Percentiles rank a stretch among this genome's conserved stretches.
Evolutionary conservation across 345 rosid genomes (phyloP).

Genomic region (Populus alba): DNA sequence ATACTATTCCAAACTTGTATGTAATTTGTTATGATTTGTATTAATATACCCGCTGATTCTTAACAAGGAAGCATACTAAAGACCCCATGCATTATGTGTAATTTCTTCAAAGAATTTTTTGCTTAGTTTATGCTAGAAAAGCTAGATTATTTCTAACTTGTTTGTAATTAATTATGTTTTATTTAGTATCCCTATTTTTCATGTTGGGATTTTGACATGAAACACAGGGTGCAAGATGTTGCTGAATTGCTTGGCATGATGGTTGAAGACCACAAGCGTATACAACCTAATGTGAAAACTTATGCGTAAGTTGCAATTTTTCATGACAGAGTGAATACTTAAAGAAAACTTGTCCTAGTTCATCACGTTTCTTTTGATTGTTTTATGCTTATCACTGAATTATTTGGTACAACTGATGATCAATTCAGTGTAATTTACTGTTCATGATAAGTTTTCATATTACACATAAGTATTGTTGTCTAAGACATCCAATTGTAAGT

Average conservation of each 20-base stretch:
- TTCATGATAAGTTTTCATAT: too few relatives aligned
- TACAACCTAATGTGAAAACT: conserved; percentile 87
- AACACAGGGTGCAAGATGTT: conserved; percentile 84
- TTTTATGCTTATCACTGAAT: conserved; percentile 1
- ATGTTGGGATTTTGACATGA: conserved; percentile 22
- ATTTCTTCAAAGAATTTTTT: too few relatives aligned
- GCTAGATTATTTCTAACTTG: too few relatives aligned
- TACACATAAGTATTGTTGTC: too few relatives aligned
- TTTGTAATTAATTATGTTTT: too few relatives aligned
- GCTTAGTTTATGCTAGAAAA: too few relatives aligned
- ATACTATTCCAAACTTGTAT: not conserved
- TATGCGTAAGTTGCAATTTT: conserved; percentile 56
- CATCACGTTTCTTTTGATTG: not conserved
- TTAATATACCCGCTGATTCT: too few relatives aligned
- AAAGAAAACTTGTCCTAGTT: not conserved
- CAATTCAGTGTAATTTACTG: too few relatives aligned
- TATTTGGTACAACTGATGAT: not conserved
- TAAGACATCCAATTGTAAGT: too few relatives aligned
- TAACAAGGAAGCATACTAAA: too few relatives aligned
- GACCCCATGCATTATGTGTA: too few relatives aligned
- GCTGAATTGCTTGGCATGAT: conserved; percentile 97
- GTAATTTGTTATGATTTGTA: not conserved
- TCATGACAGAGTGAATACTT: conserved; percentile 11
- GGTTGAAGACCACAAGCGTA: conserved; percentile 88
- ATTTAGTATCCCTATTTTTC: not conserved